phyloP scores from a whole-genome alignment of 345 rosid genomes.

The Citrus reticulata region DNA sequence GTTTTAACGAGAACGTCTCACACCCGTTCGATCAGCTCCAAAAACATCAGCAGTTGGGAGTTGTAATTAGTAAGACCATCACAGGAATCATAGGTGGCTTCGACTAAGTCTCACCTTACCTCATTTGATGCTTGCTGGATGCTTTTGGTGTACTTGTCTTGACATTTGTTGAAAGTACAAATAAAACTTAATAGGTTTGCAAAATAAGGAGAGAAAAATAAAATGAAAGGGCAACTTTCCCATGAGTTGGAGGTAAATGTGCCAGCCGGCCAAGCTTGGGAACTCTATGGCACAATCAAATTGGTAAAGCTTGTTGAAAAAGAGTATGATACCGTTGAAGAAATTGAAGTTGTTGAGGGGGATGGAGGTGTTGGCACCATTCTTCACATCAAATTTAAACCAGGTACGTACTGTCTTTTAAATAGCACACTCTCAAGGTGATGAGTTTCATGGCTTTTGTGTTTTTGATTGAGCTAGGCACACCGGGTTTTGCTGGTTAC shows the following conservation, averaged over 20 bases:
- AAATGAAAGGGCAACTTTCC: background rate
- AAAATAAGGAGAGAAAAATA: background rate
- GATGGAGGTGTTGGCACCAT: conserved; percentile 25
- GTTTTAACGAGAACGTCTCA: conserved; percentile 54
- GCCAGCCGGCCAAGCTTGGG: conserved; percentile 20
- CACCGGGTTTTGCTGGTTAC: background rate
- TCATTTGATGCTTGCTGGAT: too few relatives aligned
- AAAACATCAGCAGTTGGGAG: conserved; percentile 33
- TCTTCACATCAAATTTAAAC: conserved; percentile 1
- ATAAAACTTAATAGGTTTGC: background rate
- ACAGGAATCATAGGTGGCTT: too few relatives aligned
- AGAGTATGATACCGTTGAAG: background rate
- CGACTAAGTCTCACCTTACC: too few relatives aligned
- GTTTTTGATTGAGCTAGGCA: background rate
- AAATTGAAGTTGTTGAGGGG: conserved; percentile 21
- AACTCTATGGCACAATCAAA: conserved; percentile 9
- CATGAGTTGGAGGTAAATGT: conserved; percentile 15
- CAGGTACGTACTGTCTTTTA: background rate
- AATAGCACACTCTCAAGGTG: background rate
- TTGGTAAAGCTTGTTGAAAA: conserved; percentile 5
- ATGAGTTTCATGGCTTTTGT: background rate
- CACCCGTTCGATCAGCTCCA: conserved; percentile 72
- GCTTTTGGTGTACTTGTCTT: too few relatives aligned
- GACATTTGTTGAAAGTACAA: background rate
- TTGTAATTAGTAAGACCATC: too few relatives aligned